Percentiles rank a stretch among this genome's conserved stretches.
Conservation (phyloP, 371 early-diverging fungal genomes). For the Apophysomyces sp. region DNA sequence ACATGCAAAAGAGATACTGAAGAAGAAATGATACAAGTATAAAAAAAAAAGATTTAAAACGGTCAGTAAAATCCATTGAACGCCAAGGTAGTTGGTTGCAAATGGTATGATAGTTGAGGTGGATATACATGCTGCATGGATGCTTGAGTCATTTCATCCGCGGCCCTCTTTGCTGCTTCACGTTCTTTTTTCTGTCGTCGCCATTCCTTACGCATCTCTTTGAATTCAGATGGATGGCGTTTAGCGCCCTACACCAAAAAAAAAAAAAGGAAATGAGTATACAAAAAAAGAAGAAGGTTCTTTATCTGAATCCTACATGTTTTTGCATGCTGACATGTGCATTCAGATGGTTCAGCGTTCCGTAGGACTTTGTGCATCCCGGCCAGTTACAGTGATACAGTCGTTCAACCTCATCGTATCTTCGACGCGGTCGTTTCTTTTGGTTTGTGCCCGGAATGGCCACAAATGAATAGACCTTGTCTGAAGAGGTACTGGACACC, state of each 20-base stretch:
- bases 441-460: constrained; percentile 44
- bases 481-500: constrained; percentile 6
- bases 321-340: constrained; percentile 62
- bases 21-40: background rate
- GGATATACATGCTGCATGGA: constrained; percentile 1
- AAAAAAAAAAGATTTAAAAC: background rate
- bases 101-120: background rate
- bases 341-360: constrained; percentile 63
- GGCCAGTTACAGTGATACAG: constrained; percentile 51
- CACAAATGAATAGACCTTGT: constrained; percentile 50
- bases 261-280: no score
- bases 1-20: background rate
- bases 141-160: constrained; percentile 3
- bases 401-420: constrained; percentile 62
- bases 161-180: constrained; percentile 24
- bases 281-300: no score
- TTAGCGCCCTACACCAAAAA: constrained; percentile 33
- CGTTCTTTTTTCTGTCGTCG: constrained; percentile 42
- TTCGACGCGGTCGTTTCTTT: constrained; percentile 55
- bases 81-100: background rate
- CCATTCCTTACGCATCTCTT: constrained; percentile 51
- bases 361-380: constrained; percentile 58
- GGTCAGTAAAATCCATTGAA: background rate
- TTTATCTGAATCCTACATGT: constrained; percentile 32
- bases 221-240: constrained; percentile 43